Base-by-base conservation (phyloP, 2,329 filamentous ascomycete genomes). In the Fragosphaeria purpurea region DNA sequence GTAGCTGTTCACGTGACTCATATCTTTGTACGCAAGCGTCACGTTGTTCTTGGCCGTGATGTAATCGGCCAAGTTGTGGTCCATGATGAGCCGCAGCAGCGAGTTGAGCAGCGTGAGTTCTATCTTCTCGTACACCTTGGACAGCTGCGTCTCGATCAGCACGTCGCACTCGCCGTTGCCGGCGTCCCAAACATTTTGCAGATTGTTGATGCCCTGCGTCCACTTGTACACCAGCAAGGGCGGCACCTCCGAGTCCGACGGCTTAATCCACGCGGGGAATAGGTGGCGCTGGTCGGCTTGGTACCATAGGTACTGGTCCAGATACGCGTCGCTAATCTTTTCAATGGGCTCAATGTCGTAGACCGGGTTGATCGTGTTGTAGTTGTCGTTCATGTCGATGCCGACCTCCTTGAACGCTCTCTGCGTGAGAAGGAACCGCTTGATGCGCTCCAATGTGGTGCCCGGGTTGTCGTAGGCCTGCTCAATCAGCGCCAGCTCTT, bases 341-440 rank as follows among this genome's bases (percentile, higher is more conserved):
- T 98, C 93, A 53, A 98, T 96, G 0, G 93, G 93, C 69, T 98
- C 94, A 53, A 98, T 93, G 59, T 98, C 93, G 64, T 98, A 98
- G 1, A 98, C 93, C 0, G 93, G 94, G 63, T 98, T 98, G 73
- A 98, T 98, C 13, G 88, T 91, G 74, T 83, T 97, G 71, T 98
- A 98, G 63, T 98, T 98, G 71, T 98, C 93, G 66, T 98, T 98
- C 93, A 98, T 98, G 64, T 98, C 93, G 58, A 98, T 98, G 50
- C 91, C 93, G 43, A 98, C 93, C 69, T 98, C 93, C 70, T 98
- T 98, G 78, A 98, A 98, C 1, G 94, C 93, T 66, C 93, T 82
- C 65, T 98, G 93, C 0, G 94, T 98, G 43, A 98, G 80, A 55
- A 98, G 74, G 74, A 97, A 97, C 46, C 93, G 86, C 75, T 98